Percentiles rank a stretch among this genome's conserved stretches.
phyloP scores from a whole-genome alignment of 73 alveolate species.

The Stentor roeselii region DNA sequence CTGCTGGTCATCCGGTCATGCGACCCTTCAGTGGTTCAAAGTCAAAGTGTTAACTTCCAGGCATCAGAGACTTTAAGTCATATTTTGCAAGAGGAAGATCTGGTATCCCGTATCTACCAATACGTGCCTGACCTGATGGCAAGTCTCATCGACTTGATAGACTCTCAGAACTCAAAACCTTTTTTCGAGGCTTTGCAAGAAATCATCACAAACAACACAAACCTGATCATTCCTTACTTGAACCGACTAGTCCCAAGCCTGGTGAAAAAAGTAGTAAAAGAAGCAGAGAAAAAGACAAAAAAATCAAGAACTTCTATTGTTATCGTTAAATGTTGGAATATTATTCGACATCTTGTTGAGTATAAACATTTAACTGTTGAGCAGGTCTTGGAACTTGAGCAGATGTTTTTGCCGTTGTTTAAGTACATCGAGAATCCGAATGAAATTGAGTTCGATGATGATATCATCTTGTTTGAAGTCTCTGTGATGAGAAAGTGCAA shows the following conservation, averaged over 20 bases:
- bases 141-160: background rate
- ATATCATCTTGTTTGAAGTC: background rate
- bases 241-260: background rate
- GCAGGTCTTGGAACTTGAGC: constrained; percentile 3
- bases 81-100: constrained; percentile 24
- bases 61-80: constrained; percentile 20
- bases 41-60: constrained; percentile 1
- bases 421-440: constrained; percentile 7
- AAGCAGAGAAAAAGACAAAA: background rate
- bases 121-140: background rate
- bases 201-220: constrained; percentile 5
- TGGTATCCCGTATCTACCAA: background rate
- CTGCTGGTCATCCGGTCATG: background rate
- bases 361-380: background rate
- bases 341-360: constrained; percentile 15
- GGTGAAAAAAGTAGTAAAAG: background rate
- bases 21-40: background rate
- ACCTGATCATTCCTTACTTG: background rate
- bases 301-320: background rate
- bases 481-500: constrained; percentile 22
- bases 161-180: background rate
- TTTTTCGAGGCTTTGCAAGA: constrained; percentile 29
- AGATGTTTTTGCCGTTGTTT: background rate
- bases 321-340: constrained; percentile 20
- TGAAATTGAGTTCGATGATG: constrained; percentile 33